Evolutionary conservation across 768 basidiomycete species (phyloP).

Genomic region (Boletus subparvulus): DNA sequence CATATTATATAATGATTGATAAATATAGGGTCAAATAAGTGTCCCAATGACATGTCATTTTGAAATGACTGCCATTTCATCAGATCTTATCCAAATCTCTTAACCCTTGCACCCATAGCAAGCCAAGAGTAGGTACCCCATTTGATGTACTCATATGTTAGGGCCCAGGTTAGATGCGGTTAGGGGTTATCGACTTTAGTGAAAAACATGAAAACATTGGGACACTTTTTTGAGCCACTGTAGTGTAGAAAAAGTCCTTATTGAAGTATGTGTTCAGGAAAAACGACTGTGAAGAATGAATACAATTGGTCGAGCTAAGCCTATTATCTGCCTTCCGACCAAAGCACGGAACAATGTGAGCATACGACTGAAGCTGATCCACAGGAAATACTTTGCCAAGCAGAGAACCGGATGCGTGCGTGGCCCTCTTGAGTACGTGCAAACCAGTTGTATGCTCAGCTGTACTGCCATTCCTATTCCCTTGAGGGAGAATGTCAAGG

Average conservation of each 20-base stretch:
- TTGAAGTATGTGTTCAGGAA: not conserved
- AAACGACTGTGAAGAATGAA: constrained; percentile 5
- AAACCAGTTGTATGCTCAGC: not conserved
- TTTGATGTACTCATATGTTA: too few relatives aligned
- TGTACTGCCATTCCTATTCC: not conserved
- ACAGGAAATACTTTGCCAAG: constrained; percentile 8
- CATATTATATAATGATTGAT: too few relatives aligned
- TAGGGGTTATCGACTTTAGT: too few relatives aligned
- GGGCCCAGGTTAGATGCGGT: too few relatives aligned
- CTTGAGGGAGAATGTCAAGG: not conserved
- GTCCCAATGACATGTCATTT: too few relatives aligned
- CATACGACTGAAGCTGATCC: constrained; percentile 6
- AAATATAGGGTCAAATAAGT: too few relatives aligned
- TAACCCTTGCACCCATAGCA: too few relatives aligned
- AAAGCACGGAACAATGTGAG: constrained; percentile 10
- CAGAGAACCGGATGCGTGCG: not conserved
- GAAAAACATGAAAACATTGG: too few relatives aligned
- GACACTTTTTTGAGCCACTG: too few relatives aligned
- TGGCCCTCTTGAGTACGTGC: constrained; percentile 6
- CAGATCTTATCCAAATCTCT: too few relatives aligned
- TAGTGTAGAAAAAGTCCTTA: not conserved
- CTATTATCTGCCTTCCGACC: constrained; percentile 1
- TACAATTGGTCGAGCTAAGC: not conserved
- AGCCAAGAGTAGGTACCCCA: too few relatives aligned
- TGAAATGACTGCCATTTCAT: too few relatives aligned